Base-by-base conservation (phyloP, 345 rosid genomes). In the Ailanthus altissimus region DNA sequence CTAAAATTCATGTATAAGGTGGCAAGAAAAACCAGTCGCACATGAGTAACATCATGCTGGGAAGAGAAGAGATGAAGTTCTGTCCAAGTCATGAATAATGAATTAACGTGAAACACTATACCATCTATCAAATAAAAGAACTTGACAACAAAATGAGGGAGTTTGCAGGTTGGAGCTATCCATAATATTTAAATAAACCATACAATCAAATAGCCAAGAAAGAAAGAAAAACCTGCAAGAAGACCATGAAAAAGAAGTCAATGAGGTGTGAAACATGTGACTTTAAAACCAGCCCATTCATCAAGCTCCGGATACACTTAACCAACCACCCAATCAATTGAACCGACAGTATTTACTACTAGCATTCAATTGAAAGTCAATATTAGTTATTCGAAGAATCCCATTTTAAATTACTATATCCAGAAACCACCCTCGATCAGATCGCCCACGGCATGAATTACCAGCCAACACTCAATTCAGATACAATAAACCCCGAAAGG, bases 311-410 rank as follows among this genome's bases (percentile, higher is more conserved):
- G 28, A 58, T 59, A 46, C 76, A 73, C 36, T 43, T 71, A 76
- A 50, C 70, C 80, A 78, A 72, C 67, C 56, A 73, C 67, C 73
- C 40, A 73, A 65, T 73, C 73, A 72, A 78, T 63, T 78, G 66
- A 73, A 63, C 75, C 80, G 76, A 70, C 66, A 78, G 28, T 40
- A 71, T 50, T 71, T 61, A 71, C 76, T 53, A 21, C 71, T 16
- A 43, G 75, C 11, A 77, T 61, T 49, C 23, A 50, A 72, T 72
- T 62, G 38, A 53, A 64, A 12, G 42, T 43, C 23, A 9, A 45
- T 77, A 61, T 53, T 70, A 14, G 60, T 53, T 26, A 78, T 71
- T 63, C 26, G 63, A 43, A 71, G 50, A 64, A 56, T 49, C 73
- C 56, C 60, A 36, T 23, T 75, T 60, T 5, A 46, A 46, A 26